Evolutionary conservation across 768 basidiomycete genomes (phyloP).

Genomic region (Zangia roseola): DNA sequence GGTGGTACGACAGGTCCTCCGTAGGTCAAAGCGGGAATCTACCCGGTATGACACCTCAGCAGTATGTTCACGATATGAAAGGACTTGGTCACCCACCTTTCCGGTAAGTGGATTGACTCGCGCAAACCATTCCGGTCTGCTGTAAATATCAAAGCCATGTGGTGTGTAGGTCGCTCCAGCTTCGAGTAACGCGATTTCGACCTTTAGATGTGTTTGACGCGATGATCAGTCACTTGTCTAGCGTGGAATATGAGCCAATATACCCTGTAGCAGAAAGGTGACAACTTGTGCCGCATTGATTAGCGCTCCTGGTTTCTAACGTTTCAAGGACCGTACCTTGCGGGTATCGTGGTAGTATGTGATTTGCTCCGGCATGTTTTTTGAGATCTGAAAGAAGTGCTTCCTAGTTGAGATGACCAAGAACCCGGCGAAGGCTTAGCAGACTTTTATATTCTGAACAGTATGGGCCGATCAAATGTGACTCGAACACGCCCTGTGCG

Average conservation of each 20-base stretch:
- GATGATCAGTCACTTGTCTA: constrained; percentile 3
- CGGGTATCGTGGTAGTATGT: constrained; percentile 39
- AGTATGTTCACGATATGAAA: too few relatives aligned
- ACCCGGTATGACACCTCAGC: background rate
- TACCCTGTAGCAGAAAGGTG: constrained; percentile 56
- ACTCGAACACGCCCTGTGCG: too few relatives aligned
- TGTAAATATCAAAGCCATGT: constrained; percentile 43
- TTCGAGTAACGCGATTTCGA: constrained; percentile 59
- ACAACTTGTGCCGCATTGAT: constrained; percentile 36
- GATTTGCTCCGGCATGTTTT: constrained; percentile 29
- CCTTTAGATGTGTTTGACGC: too few relatives aligned
- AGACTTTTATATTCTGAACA: too few relatives aligned
- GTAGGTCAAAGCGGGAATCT: constrained; percentile 60
- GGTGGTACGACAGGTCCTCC: constrained; percentile 55
- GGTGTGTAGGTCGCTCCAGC: constrained; percentile 46
- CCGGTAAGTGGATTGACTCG: constrained; percentile 57
- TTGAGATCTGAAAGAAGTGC: too few relatives aligned
- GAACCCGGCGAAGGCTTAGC: too few relatives aligned
- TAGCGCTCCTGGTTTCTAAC: background rate
- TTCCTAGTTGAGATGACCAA: too few relatives aligned
- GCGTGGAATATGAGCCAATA: too few relatives aligned
- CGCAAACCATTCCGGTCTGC: constrained; percentile 69
- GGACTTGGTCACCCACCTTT: constrained; percentile 42
- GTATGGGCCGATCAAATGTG: too few relatives aligned
- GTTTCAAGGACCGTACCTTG: constrained; percentile 32